These are phyloP conservation scores for Lyophyllum atratum DNA, from an alignment of 768 basidiomycete genomes.

Conservation along the genomic window DNA sequence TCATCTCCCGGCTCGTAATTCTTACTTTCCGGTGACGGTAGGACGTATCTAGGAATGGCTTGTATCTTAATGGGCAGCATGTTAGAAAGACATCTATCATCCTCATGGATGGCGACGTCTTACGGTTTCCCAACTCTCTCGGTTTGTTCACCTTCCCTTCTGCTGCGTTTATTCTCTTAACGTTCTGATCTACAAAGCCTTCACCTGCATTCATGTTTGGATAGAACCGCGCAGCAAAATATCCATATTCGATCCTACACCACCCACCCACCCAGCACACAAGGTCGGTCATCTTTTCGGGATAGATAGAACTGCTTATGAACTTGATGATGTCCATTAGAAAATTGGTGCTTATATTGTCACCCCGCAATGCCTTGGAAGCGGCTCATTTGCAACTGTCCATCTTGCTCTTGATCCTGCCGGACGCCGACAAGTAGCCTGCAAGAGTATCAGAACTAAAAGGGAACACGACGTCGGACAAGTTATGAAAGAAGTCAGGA, in stretches of 20 bases:
- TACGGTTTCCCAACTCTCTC: slow-evolving; percentile 69
- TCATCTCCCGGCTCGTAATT: neutral
- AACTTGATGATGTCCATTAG: slow-evolving; percentile 23
- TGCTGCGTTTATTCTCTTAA: neutral
- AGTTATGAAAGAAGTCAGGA: slow-evolving; percentile 78
- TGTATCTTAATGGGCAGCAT: slow-evolving; percentile 67
- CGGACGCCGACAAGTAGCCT: slow-evolving; percentile 74
- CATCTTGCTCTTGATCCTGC: slow-evolving; percentile 71
- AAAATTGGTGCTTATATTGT: slow-evolving; percentile 67
- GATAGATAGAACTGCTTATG: neutral
- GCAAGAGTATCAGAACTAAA: slow-evolving; percentile 75
- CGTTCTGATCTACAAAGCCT: slow-evolving; percentile 41
- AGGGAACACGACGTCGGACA: slow-evolving; percentile 58
- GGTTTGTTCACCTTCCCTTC: slow-evolving; percentile 34
- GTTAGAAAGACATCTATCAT: slow-evolving; percentile 70
- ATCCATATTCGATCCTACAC: slow-evolving; percentile 63
- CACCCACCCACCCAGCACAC: slow-evolving; percentile 50
- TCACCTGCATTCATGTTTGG: slow-evolving; percentile 64
- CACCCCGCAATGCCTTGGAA: slow-evolving; percentile 80
- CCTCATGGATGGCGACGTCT: slow-evolving; percentile 73
- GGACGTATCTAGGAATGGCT: slow-evolving; percentile 80
- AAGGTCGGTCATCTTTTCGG: slow-evolving; percentile 41
- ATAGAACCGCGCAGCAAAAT: slow-evolving; percentile 53
- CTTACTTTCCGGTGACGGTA: slow-evolving; percentile 24
- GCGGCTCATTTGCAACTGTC: slow-evolving; percentile 81